phyloP scores from a whole-genome alignment of 2,329 filamentous ascomycete species.

The Hypoxylon sp. region DNA sequence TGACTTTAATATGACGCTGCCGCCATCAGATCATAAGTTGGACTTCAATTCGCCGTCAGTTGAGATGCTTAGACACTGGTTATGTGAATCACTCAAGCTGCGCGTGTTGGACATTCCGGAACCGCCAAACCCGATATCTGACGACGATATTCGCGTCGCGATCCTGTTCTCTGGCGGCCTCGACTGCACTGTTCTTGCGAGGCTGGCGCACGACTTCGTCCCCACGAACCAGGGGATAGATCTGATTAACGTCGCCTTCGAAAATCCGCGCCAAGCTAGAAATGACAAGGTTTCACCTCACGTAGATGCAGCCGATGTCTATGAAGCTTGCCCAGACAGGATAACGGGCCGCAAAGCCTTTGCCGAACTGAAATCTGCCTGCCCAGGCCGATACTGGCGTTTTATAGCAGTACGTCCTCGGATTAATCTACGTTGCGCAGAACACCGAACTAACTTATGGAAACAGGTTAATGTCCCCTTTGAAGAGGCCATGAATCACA shows the following conservation, averaged over 20 bases:
- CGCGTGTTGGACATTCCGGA: slow-evolving; percentile 77
- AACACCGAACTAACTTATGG: not conserved
- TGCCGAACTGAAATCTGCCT: slow-evolving; percentile 78
- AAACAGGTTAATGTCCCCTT: slow-evolving; percentile 84
- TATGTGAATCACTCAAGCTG: slow-evolving; percentile 73
- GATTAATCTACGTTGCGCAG: slow-evolving; percentile 12
- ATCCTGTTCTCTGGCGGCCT: slow-evolving; percentile 94
- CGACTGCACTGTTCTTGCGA: slow-evolving; percentile 90
- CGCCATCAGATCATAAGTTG: slow-evolving; percentile 52
- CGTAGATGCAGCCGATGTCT: slow-evolving; percentile 61
- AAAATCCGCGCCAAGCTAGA: slow-evolving; percentile 84
- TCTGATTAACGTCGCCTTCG: slow-evolving; percentile 95
- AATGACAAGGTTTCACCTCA: slow-evolving; percentile 61
- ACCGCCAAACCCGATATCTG: slow-evolving; percentile 59
- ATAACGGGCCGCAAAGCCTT: slow-evolving; percentile 86
- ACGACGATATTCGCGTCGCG: slow-evolving; percentile 72
- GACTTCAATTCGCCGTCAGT: slow-evolving; percentile 66
- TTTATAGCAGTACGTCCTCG: slow-evolving; percentile 76
- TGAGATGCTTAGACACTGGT: slow-evolving; percentile 64
- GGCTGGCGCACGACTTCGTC: slow-evolving; percentile 82
- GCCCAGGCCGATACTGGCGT: slow-evolving; percentile 81
- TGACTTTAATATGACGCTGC: slow-evolving; percentile 64
- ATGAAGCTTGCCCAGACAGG: slow-evolving; percentile 90
- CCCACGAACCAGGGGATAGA: slow-evolving; percentile 80
- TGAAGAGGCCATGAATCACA: slow-evolving; percentile 77